Percentiles rank a stretch among this genome's conserved stretches.
Evolutionary conservation across 148 eudicot species (phyloP).

Genomic region (Chenopodium album): DNA sequence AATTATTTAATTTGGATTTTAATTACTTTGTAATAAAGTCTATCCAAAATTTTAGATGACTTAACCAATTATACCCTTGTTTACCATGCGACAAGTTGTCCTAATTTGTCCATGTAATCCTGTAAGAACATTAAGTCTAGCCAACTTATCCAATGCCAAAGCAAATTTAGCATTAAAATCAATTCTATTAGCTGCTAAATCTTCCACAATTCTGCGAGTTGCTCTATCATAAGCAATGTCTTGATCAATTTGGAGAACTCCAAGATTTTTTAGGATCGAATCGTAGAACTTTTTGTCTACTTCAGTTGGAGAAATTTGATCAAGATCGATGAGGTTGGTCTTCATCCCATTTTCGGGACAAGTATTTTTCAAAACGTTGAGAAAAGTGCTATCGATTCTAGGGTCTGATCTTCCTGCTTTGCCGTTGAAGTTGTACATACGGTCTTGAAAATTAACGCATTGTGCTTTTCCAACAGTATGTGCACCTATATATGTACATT

Average conservation of each 20-base stretch:
- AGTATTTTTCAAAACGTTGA: background rate
- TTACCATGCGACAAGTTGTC: background rate
- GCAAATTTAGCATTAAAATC: constrained; percentile 21
- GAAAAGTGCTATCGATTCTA: background rate
- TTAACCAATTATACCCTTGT: background rate
- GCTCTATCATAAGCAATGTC: constrained; percentile 35
- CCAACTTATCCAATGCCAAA: constrained; percentile 44
- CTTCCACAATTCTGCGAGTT: constrained; percentile 27
- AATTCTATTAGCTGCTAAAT: constrained; percentile 15
- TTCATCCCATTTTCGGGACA: background rate
- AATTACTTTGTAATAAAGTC: too few relatives aligned
- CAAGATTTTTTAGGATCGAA: constrained; percentile 20
- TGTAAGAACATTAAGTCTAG: constrained; percentile 27
- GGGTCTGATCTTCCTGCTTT: constrained; percentile 21
- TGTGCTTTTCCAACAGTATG: constrained; percentile 48
- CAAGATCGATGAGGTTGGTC: constrained; percentile 19
- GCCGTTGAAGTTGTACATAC: constrained; percentile 42
- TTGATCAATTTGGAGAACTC: constrained; percentile 49
- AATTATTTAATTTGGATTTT: too few relatives aligned
- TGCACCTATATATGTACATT: constrained; percentile 10
- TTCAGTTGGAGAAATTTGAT: constrained; percentile 32
- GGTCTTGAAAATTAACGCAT: constrained; percentile 33
- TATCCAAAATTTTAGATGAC: background rate
- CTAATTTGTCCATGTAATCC: background rate
- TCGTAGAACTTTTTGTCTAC: constrained; percentile 43